Percentiles rank a stretch among this genome's conserved stretches.
phyloP scores from a whole-genome alignment of 208 protist species.

The Vickermania spadyakhi region DNA sequence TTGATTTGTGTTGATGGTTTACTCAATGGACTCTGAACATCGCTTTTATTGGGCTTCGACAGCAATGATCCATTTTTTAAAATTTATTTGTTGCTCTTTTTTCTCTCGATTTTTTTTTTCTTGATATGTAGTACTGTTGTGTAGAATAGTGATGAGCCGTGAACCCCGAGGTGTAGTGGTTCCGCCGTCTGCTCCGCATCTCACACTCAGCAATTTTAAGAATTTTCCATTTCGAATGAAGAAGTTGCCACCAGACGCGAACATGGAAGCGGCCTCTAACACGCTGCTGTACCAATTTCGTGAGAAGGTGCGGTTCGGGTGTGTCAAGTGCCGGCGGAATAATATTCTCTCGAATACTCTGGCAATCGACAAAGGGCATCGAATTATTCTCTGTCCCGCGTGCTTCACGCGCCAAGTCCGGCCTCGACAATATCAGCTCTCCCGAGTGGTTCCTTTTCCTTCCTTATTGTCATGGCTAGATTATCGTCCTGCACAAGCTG shows the following conservation, averaged over 20 bases:
- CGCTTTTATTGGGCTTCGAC: too few relatives aligned
- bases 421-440: slow-evolving; percentile 58
- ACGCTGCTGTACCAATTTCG: slow-evolving; percentile 62
- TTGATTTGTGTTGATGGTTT: too few relatives aligned
- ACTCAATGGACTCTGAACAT: too few relatives aligned
- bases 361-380: slow-evolving; percentile 49
- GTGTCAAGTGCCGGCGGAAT: slow-evolving; percentile 68
- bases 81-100: too few relatives aligned
- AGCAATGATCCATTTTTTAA: too few relatives aligned
- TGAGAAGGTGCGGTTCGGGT: slow-evolving; percentile 56
- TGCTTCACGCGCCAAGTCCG: slow-evolving; percentile 75
- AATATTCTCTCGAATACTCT: slow-evolving; percentile 65
- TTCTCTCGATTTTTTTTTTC: too few relatives aligned
- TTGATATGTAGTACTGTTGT: too few relatives aligned
- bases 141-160: too few relatives aligned
- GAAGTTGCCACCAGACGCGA: slow-evolving; percentile 65
- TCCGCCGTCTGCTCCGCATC: too few relatives aligned
- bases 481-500: slow-evolving; percentile 57
- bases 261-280: slow-evolving; percentile 32
- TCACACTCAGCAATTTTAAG: slow-evolving; percentile 67
- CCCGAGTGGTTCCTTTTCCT: slow-evolving; percentile 69
- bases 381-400: slow-evolving; percentile 54
- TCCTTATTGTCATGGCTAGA: slow-evolving; percentile 79
- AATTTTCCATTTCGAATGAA: slow-evolving; percentile 56
- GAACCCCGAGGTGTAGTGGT: too few relatives aligned